Evolutionary conservation across 2,329 filamentous ascomycete genomes (phyloP).

Genomic region (Penicillium frequentans): DNA sequence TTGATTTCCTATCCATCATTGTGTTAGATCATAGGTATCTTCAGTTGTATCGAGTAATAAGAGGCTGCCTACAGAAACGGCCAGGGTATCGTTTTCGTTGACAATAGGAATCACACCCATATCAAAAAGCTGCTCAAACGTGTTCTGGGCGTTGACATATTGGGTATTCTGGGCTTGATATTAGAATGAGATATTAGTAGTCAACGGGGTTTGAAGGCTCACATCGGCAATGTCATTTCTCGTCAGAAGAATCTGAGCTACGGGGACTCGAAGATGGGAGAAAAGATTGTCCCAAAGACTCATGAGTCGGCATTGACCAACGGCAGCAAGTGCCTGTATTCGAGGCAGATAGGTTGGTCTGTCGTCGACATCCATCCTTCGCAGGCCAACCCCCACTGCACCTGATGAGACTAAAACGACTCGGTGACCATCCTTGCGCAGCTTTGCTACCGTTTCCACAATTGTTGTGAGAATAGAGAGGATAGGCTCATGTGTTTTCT

Average conservation of each 20-base stretch:
- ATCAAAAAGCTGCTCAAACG: conserved; percentile 81
- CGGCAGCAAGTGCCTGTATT: conserved; percentile 89
- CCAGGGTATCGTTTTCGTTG: conserved; percentile 96
- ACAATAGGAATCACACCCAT: conserved; percentile 98
- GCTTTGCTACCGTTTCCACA: conserved; percentile 85
- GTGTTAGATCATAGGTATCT: not conserved
- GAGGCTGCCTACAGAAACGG: conserved; percentile 66
- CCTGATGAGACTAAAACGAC: conserved; percentile 97
- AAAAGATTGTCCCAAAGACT: conserved; percentile 95
- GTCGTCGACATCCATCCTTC: conserved; percentile 83
- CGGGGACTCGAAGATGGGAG: conserved; percentile 79
- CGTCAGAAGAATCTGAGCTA: conserved; percentile 92
- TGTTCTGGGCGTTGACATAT: conserved; percentile 96
- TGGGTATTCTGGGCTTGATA: conserved; percentile 66
- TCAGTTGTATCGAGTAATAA: not conserved
- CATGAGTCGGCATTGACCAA: conserved; percentile 93
- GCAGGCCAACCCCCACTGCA: conserved; percentile 89
- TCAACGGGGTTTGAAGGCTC: conserved; percentile 30
- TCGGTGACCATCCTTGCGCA: conserved; percentile 86
- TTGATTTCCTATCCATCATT: conserved; percentile 71
- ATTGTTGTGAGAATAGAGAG: conserved; percentile 88
- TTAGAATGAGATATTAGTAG: conserved; percentile 9
- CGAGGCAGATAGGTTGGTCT: conserved; percentile 87
- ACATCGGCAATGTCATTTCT: conserved; percentile 95
- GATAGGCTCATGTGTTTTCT: conserved; percentile 89